A percentile compares a stretch with the other conserved stretches of the same genome.
phyloP scores from a whole-genome alignment of 768 basidiomycete genomes.

The Phallus indusiatus region DNA sequence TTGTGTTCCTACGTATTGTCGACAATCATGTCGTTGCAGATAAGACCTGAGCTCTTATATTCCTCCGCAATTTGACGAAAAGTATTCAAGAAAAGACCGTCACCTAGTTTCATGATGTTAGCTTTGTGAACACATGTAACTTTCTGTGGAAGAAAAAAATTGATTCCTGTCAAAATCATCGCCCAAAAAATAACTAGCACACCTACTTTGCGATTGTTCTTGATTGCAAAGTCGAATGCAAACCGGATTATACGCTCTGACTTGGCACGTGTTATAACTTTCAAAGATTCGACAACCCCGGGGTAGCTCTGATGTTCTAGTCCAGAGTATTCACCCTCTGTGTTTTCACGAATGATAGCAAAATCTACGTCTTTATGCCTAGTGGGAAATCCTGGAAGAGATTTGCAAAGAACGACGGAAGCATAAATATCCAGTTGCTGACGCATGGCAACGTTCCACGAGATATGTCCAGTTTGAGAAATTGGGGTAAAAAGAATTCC shows the following conservation, averaged over 20 bases:
- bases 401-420: constrained; percentile 96
- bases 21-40: constrained; percentile 96
- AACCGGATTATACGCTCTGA: constrained; percentile 95
- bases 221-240: constrained; percentile 97
- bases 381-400: constrained; percentile 90
- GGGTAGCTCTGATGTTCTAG: constrained; percentile 97
- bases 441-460: constrained; percentile 99
- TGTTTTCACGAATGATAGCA: constrained; percentile 99
- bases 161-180: neutral
- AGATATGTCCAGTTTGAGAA: constrained; percentile 92
- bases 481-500: constrained; percentile 99
- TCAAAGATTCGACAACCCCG: constrained; percentile 96
- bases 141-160: constrained; percentile 50
- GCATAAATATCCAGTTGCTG: constrained; percentile 99
- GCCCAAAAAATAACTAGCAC: neutral
- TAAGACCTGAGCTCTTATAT: constrained; percentile 87
- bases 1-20: constrained; percentile 75
- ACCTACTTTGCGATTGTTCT: constrained; percentile 91
- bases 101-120: constrained; percentile 99
- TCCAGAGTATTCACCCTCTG: constrained; percentile 99
- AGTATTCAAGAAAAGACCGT: constrained; percentile 97
- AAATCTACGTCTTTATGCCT: constrained; percentile 97
- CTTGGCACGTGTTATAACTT: constrained; percentile 92
- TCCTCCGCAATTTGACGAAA: constrained; percentile 96
- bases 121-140: constrained; percentile 99